Base-by-base conservation (phyloP, 75 land plant genomes). In the Pseudotsuga menziesii region DNA sequence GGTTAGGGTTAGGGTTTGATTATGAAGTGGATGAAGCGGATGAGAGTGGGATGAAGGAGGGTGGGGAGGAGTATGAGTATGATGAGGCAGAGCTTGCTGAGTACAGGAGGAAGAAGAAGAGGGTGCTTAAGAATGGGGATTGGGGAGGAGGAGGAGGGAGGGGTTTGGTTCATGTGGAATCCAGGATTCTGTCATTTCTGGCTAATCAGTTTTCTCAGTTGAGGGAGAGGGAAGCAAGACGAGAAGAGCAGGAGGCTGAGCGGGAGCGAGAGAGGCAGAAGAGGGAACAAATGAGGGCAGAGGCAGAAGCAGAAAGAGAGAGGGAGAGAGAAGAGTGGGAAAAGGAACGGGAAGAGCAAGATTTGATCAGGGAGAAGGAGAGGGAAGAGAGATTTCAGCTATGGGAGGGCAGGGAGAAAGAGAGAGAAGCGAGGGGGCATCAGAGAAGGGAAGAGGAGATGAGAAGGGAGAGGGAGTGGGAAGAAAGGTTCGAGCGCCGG, bases 401-500 rank as follows among this genome's bases (percentile, higher is more conserved):
- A 19, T 74, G 63, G 75, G 75, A 56, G 36, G 57, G 11, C 32
- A 77, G 75, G 75, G 75, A 12, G 19, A 48, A 57, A 48, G 78
- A 79, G 39, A 59, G 78, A 5, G 81, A 56, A 6, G 55, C 29
- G 17, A 36, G 29, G 60, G 74, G 56, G 60, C 48, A 52, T 60
- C 58, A 60, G 67, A 78, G 81, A 70, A 69, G 73, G 44, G 83
- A 78, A 61, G 81, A 79, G 61, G 78, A 76, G 41, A 70, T 59
- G 48, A 26, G 27, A 3, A 79, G 57, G 62, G 84, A 78, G 62
- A 63, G 77, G 35, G 84, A 70, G 72, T 78, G 84, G 81, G 84
- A 82, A 66, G 84, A 82, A 60, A 75, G 61, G 78, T 76, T 71
- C 78, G 82, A 79, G 67, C 22, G 35, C 41, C 25, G 76, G 82